phyloP scores from a whole-genome alignment of 768 basidiomycete genomes.

The Boletus rubescentipes region DNA sequence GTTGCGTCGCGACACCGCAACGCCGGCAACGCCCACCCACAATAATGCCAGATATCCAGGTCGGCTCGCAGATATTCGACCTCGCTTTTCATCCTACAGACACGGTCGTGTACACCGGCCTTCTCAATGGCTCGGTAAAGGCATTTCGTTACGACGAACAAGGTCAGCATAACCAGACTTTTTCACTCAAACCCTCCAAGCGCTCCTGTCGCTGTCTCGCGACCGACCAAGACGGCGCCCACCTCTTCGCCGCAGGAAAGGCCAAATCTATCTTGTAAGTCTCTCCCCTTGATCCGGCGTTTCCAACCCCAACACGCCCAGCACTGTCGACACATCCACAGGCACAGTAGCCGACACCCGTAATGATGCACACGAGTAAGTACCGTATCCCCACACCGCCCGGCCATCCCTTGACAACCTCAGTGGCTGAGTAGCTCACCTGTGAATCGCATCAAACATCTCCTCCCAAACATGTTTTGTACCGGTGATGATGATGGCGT shows the following conservation, averaged over 20 bases:
- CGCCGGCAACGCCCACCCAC: conserved; percentile 3
- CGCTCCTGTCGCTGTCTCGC: conserved; percentile 78
- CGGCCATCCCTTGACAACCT: conserved; percentile 28
- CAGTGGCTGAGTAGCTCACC: conserved; percentile 56
- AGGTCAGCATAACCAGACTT: conserved; percentile 53
- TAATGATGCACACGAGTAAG: conserved; percentile 68
- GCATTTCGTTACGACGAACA: conserved; percentile 79
- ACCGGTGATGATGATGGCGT: conserved; percentile 95
- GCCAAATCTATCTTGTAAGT: conserved; percentile 76
- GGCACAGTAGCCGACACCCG: conserved; percentile 49
- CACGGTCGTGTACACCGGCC: conserved; percentile 69
- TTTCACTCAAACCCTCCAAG: conserved; percentile 73
- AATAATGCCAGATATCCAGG: conserved; percentile 59
- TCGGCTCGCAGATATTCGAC: conserved; percentile 85
- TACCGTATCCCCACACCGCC: conserved; percentile 14
- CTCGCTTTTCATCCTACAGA: conserved; percentile 79
- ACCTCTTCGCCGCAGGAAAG: conserved; percentile 80
- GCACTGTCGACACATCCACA: conserved; percentile 66
- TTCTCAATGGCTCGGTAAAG: conserved; percentile 81
- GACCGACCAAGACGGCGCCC: conserved; percentile 63
- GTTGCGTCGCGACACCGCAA: background rate
- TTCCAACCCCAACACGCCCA: conserved; percentile 30
- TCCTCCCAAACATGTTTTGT: conserved; percentile 69
- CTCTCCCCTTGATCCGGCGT: background rate
- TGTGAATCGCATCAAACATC: conserved; percentile 79